Base-by-base conservation (phyloP, 164 flowering plant genomes). In the Dillenia suffruticosa region DNA sequence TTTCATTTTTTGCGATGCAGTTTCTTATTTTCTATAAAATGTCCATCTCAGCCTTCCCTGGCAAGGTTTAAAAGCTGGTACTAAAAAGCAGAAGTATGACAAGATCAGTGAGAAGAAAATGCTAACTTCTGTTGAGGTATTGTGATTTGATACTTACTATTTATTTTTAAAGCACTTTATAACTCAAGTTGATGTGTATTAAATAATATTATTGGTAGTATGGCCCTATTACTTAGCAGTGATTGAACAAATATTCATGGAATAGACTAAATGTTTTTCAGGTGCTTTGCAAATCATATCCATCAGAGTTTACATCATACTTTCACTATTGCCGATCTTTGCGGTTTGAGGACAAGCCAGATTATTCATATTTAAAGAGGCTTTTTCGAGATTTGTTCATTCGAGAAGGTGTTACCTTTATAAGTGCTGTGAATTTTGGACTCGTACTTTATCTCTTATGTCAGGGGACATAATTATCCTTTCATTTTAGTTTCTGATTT, bases 281-380 rank as follows among this genome's bases (percentile, higher is more conserved):
- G 92, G 81, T 80, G 61, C 85, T 87, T 44, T 84, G 92, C 76
- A 81, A 80, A 70, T 76, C 81, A n/a, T 77, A 77, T 74, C 88
- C 88, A 44, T 75, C 86, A 46, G 94, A 85, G 49, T 83, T 88
- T 66, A 73, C 74, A 63, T 85, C 93, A 16, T 88, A 88, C 64
- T 85, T 85, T 62, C 90, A 82, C 62, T 88, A 83, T 60, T 84
- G 91, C 44, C 87, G 88, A 16, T 82, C 91, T 14, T 56, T 86
- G 71, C 72, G 84, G 61, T 84, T 87, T 76, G 94, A 87, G 26
- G 94, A 85, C 72, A 83, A 82, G 65, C 89, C 90, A 49, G 90
- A 85, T 71, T 87, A 87, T 70, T 80, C 94, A 26, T 87, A 85
- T 72, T 66, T 87, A 66, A 85, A 85, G 69, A 82, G 90, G 57